Percentiles rank a stretch among this genome's conserved stretches.
These are phyloP conservation scores for Yamadazyma atmosphaerica DNA, from an alignment of 1,139 yeast species.

Conservation along the genomic window DNA sequence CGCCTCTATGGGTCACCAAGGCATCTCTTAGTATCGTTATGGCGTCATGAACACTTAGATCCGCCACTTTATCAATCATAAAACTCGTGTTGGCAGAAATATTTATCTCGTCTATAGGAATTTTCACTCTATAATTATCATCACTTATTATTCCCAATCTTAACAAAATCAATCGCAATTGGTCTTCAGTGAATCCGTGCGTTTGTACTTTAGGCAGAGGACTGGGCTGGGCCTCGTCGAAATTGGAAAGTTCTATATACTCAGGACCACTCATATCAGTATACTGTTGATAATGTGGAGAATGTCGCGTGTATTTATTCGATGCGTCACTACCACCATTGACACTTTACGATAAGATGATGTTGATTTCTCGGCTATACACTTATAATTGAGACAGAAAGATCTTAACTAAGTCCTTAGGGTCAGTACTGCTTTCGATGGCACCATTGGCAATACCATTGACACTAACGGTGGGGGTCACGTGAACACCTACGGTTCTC, in stretches of 20 bases:
- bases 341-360: too few species aligned
- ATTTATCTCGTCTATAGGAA: constrained; percentile 15
- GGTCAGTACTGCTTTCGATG: constrained; percentile 40
- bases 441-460: constrained; percentile 57
- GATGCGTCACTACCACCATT: too few species aligned
- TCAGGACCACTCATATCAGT: constrained; percentile 6
- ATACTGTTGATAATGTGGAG: neutral
- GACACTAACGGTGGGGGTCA: constrained; percentile 78
- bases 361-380: neutral
- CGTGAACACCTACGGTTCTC: constrained; percentile 78
- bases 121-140: constrained; percentile 20
- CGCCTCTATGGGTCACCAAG: constrained; percentile 41
- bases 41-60: constrained; percentile 25
- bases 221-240: neutral
- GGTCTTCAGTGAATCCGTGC: constrained; percentile 20
- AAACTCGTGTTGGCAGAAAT: constrained; percentile 24
- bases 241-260: constrained; percentile 14
- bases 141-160: constrained; percentile 34
- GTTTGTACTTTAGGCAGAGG: neutral
- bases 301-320: constrained; percentile 3
- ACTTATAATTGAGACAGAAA: constrained; percentile 20
- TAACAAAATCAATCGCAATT: constrained; percentile 27
- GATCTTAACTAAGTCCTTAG: constrained; percentile 30
- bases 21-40: constrained; percentile 36
- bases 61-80: constrained; percentile 31